Conservation (phyloP, 208 protist genomes). For the Acanthamoeba polyphaga region DNA sequence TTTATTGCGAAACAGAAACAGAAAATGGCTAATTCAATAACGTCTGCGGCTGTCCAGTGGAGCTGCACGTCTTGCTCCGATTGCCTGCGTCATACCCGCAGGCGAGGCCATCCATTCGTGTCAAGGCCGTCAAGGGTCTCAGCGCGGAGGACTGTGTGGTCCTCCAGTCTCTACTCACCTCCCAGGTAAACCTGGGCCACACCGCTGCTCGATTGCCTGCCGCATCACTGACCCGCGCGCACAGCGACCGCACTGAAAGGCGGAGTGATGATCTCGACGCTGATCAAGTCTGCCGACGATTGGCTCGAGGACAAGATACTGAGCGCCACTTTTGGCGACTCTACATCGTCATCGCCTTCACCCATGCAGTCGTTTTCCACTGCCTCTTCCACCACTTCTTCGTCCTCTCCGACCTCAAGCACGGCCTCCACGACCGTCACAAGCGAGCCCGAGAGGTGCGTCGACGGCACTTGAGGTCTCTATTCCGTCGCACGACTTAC, state of each 20-base stretch:
- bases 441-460: not conserved
- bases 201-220: not conserved
- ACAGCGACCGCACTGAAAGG: not conserved
- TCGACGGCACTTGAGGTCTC: not conserved
- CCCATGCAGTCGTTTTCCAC: not conserved
- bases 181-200: not conserved
- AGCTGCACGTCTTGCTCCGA: not conserved
- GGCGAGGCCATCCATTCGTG: not conserved
- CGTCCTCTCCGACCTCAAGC: not conserved
- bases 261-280: not conserved
- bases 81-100: not conserved
- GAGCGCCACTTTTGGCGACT: not conserved
- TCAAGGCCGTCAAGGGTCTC: constrained; percentile 29
- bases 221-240: not conserved
- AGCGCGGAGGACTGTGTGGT: not conserved
- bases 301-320: constrained; percentile 4
- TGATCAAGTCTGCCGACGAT: not conserved
- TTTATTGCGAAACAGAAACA: too few species aligned
- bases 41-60: not conserved
- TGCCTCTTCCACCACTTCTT: not conserved
- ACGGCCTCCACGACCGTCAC: not conserved
- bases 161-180: not conserved
- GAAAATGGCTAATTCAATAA: too few species aligned
- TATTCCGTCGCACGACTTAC: not conserved
- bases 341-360: not conserved